Evolutionary conservation across 371 early-diverging fungal genomes (phyloP), one percentile per base, ranked within the genome.

Genomic region (Conidiobolus coronatus): DNA sequence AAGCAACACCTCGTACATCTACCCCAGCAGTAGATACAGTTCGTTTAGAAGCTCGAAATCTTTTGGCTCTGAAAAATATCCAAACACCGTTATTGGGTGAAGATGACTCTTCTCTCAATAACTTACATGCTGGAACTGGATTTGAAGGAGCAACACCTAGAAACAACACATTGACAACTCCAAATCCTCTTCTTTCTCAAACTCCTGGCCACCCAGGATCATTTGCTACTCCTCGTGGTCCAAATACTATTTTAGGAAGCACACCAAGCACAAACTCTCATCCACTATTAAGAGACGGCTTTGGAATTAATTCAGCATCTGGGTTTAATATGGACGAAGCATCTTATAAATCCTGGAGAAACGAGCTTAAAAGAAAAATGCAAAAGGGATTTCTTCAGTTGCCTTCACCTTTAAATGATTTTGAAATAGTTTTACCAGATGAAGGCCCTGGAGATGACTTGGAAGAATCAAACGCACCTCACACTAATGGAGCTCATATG

Each of bases 321-420:
- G 55, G 39, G 2, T 38, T 19, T 4, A 24, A 22, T 17, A 47
- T 49, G 11, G 55, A 64, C 12, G 55, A 57, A 13, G 62, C 62
- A 4, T 72, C 70, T 22, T 71, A 71, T 29, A 29, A 29, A 9
- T 3, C 29, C 3, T 29, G 29, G 29, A 3, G 29, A 29, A 29
- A 22, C 64, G 73, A 9, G 67, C 68, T 33, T 63, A 73, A 59
- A 50, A 67, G 59, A 51, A 66, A 63, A 38, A 53, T 77, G 1
- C 36, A 56, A 17, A 58, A 68, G 38, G 67, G 71, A n/a, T 64
- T 86, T 14, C 54, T 62, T 13, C 58, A 65, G 20, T 61, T 95
- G n/a, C 96, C 96, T 2, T 66, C 69, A 47, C 96, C 96, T 35
- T 79, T 82, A 47, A 93, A 92, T 54, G 88, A 91, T 51, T 89